A percentile compares a stretch with the other conserved stretches of the same genome.
phyloP scores from a whole-genome alignment of 1,139 yeast genomes.

The Diutina scorzettiae region DNA sequence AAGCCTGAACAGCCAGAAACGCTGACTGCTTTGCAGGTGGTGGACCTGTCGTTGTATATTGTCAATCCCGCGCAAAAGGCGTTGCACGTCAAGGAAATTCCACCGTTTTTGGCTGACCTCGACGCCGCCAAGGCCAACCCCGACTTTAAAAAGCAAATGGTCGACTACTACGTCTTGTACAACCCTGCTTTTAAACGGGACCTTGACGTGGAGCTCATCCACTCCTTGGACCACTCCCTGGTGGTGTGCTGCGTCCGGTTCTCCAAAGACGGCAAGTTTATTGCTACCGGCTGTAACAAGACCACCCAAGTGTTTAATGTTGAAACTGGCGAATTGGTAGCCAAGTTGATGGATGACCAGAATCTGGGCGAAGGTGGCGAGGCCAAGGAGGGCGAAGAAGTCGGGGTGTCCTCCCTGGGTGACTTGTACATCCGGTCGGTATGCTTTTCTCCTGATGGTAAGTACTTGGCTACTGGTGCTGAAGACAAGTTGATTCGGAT shows the following conservation, averaged over 20 bases:
- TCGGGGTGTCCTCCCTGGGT: constrained; percentile 34
- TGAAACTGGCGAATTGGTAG: constrained; percentile 81
- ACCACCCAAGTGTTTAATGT: constrained; percentile 92
- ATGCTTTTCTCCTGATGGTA: constrained; percentile 95
- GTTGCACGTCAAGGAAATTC: constrained; percentile 61
- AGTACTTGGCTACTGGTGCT: constrained; percentile 92
- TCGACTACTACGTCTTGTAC: constrained; percentile 82
- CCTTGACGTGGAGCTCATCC: constrained; percentile 80
- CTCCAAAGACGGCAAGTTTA: constrained; percentile 81
- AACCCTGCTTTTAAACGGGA: constrained; percentile 66
- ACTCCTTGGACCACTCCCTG: constrained; percentile 81
- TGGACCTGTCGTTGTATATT: constrained; percentile 32
- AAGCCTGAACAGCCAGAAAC: constrained; percentile 15
- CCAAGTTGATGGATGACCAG: constrained; percentile 67
- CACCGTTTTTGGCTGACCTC: constrained; percentile 71
- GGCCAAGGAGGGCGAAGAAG: constrained; percentile 10
- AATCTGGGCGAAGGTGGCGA: constrained; percentile 27
- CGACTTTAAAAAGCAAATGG: constrained; percentile 70
- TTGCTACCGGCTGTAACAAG: constrained; percentile 96
- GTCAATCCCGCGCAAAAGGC: constrained; percentile 33
- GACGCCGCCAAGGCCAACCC: constrained; percentile 73
- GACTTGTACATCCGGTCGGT: constrained; percentile 92
- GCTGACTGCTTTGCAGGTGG: constrained; percentile 24
- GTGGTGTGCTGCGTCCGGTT: constrained; percentile 96
- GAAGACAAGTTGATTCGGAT: constrained; percentile 94